These are phyloP conservation scores for Hygrophila difformis DNA, from an alignment of 257 asterid species.

Conservation along the genomic window DNA sequence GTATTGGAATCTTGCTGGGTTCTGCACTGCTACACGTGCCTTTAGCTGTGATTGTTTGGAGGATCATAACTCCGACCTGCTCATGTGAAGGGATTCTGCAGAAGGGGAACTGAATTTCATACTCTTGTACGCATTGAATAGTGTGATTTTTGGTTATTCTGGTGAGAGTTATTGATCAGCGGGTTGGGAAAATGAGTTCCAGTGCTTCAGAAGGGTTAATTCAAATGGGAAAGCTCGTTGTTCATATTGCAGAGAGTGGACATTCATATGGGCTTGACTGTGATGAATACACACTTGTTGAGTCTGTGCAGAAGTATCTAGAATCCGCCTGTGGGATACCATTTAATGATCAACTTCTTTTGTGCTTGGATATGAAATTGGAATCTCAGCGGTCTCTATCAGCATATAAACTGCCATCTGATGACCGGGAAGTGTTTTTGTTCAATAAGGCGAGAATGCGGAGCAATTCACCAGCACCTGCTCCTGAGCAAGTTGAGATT, in stretches of 20 bases:
- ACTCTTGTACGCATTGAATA: slow-evolving; percentile 12
- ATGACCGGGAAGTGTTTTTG: slow-evolving; percentile 63
- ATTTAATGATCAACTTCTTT: slow-evolving; percentile 68
- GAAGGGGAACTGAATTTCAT: slow-evolving; percentile 11
- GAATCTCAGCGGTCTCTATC: slow-evolving; percentile 57
- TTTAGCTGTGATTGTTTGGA: slow-evolving; percentile 1
- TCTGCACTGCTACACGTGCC: slow-evolving; percentile 9
- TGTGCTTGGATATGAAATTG: slow-evolving; percentile 64
- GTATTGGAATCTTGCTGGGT: slow-evolving; percentile 8
- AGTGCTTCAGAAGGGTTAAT: slow-evolving; percentile 34
- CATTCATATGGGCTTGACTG: slow-evolving; percentile 54
- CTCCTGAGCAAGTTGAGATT: slow-evolving; percentile 42
- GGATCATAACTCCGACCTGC: slow-evolving; percentile 5
- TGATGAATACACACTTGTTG: slow-evolving; percentile 56
- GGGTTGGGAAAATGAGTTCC: slow-evolving; percentile 36
- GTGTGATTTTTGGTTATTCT: slow-evolving; percentile 12
- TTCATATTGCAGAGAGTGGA: slow-evolving; percentile 79
- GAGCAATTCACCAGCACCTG: slow-evolving; percentile 47
- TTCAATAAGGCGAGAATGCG: slow-evolving; percentile 77
- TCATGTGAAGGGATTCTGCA: slow-evolving; percentile 9
- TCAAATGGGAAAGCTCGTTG: slow-evolving; percentile 62
- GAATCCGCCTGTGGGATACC: slow-evolving; percentile 52
- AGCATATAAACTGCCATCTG: slow-evolving; percentile 62
- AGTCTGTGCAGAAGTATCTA: slow-evolving; percentile 49
- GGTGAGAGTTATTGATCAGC: slow-evolving; percentile 11